A percentile compares a stretch with the other conserved stretches of the same genome.
Evolutionary conservation across 495 filamentous ascomycete genomes (phyloP).

Genomic region (Penicillium robsamsonii): DNA sequence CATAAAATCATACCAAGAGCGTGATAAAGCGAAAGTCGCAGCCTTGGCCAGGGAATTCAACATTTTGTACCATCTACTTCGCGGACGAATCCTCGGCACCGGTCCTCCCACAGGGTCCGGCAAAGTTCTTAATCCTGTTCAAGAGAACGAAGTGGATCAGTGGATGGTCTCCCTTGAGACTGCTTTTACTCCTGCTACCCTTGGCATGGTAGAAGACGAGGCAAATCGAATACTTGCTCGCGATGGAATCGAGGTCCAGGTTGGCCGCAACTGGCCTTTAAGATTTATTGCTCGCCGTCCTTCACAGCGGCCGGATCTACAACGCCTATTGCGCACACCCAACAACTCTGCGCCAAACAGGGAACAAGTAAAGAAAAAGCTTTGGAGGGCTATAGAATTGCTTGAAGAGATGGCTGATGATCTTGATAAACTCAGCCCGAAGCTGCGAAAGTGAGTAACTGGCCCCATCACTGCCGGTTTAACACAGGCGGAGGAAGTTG

Average conservation of each 20-base stretch:
- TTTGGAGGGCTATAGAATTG: background rate
- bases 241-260: background rate
- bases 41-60: background rate
- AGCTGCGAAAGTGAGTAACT: background rate
- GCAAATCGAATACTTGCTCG: background rate
- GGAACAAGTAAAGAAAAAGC: background rate
- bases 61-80: background rate
- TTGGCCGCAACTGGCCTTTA: background rate
- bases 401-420: background rate
- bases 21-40: background rate
- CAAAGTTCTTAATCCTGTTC: background rate
- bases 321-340: background rate
- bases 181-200: background rate
- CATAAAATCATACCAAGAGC: background rate
- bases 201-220: background rate
- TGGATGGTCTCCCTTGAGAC: background rate
- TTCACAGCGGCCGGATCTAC: background rate
- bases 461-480: background rate
- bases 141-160: background rate
- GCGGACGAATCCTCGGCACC: background rate
- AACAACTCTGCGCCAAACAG: background rate
- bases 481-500: background rate
- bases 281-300: background rate
- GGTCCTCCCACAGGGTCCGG: too few species aligned
- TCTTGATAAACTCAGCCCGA: background rate